Evolutionary conservation across 352 stramenopile genomes (phyloP).

Genomic region (Pythium monospermum): DNA sequence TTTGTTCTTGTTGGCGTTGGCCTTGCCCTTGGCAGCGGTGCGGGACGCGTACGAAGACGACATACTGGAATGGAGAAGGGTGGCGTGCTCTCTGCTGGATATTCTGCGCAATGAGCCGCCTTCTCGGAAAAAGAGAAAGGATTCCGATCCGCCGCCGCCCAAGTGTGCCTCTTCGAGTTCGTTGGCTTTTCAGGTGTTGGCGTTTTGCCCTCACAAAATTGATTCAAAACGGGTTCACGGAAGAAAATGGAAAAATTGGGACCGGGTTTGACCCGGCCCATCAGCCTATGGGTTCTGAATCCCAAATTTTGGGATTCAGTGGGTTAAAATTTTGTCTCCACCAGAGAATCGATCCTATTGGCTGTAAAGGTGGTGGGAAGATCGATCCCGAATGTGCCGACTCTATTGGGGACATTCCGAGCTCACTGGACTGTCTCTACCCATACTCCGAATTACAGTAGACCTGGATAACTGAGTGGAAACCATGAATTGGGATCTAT

Average conservation of each 20-base stretch:
- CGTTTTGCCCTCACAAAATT: too few species aligned
- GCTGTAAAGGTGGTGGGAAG: conserved; percentile 2
- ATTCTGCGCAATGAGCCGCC: not conserved
- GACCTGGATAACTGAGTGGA: not conserved
- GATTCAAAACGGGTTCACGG: not conserved
- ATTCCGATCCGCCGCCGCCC: conserved; percentile 1
- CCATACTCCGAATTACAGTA: not conserved
- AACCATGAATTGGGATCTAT: not conserved
- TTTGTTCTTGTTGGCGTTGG: conserved; percentile 69
- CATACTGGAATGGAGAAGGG: too few species aligned
- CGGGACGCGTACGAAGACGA: conserved; percentile 64
- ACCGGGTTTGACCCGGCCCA: conserved; percentile 3
- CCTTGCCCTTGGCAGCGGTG: conserved; percentile 60
- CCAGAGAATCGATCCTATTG: too few species aligned
- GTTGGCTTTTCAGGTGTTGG: too few species aligned
- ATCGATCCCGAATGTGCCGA: conserved; percentile 3
- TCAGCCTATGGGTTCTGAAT: conserved; percentile 5
- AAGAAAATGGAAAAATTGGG: conserved; percentile 13
- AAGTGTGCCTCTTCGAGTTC: conserved; percentile 20
- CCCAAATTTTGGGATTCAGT: conserved; percentile 9
- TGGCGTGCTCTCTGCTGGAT: not conserved
- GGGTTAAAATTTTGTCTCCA: not conserved
- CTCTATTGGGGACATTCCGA: conserved; percentile 13
- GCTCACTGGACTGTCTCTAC: conserved; percentile 9
- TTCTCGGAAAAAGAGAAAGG: conserved; percentile 7